phyloP scores from a whole-genome alignment of 2,329 filamentous ascomycete species.

The Cordyceps pruinosa region DNA sequence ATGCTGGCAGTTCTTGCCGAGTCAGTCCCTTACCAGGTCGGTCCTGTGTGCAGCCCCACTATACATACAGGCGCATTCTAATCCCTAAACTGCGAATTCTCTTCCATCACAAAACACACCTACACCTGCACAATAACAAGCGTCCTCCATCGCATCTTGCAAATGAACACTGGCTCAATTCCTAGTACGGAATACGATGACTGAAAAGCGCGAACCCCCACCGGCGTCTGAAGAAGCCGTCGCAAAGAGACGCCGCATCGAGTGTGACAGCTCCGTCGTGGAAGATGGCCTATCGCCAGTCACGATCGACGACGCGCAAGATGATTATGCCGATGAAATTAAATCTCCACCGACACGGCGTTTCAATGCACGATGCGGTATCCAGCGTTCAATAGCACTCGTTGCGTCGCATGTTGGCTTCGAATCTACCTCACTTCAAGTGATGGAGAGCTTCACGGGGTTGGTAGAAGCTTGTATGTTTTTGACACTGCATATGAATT shows the following conservation, averaged over 20 bases:
- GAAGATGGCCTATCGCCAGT: constrained; percentile 1
- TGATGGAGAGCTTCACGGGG: constrained; percentile 51
- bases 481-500: background rate
- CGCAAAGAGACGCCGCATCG: constrained; percentile 1
- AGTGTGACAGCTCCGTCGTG: constrained; percentile 1
- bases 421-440: constrained; percentile 44
- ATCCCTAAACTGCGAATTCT: background rate
- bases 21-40: too few species aligned
- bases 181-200: background rate
- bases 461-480: constrained; percentile 51
- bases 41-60: background rate
- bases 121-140: background rate
- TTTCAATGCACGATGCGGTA: constrained; percentile 28
- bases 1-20: too few species aligned
- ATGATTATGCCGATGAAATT: constrained; percentile 14
- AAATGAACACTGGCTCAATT: background rate
- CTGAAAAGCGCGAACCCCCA: constrained; percentile 1
- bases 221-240: background rate
- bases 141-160: background rate
- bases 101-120: background rate
- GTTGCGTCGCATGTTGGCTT: constrained; percentile 54
- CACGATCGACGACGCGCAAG: constrained; percentile 12
- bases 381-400: constrained; percentile 50
- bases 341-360: constrained; percentile 23
- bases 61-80: too few species aligned